A percentile compares a stretch with the other conserved stretches of the same genome.
phyloP scores from a whole-genome alignment of 139 green algal species.

The Monoraphidium neglectum region DNA sequence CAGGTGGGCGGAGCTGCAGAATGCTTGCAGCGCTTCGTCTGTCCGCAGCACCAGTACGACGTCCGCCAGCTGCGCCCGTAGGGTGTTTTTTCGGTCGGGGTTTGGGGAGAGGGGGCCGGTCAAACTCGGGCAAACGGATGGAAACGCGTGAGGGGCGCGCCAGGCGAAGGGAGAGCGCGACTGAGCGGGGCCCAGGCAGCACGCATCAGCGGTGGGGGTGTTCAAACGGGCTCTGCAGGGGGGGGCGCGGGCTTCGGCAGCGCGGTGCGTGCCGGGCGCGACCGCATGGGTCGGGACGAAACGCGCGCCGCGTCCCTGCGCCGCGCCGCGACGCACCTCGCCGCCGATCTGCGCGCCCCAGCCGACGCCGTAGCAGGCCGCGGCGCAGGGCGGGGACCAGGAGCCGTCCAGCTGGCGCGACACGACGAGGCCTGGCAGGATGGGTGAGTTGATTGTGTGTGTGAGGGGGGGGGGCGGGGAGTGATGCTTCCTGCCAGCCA shows the following conservation, averaged over 20 bases:
- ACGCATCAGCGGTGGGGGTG: no score
- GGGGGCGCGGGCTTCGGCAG: no score
- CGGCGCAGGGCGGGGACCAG: slow-evolving; percentile 61
- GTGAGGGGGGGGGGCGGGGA: background rate
- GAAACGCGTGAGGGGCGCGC: no score
- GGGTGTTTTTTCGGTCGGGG: no score
- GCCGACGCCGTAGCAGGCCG: slow-evolving; percentile 45
- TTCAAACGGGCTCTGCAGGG: no score
- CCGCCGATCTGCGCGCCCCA: slow-evolving; percentile 58
- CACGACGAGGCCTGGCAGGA: slow-evolving; percentile 60
- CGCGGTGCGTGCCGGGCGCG: no score
- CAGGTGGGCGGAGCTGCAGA: slow-evolving; percentile 44
- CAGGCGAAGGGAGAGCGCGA: no score
- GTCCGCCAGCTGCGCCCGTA: slow-evolving; percentile 51
- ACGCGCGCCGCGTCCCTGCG: no score
- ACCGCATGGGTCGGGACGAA: no score
- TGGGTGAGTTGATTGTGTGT: background rate
- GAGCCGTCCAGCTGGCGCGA: slow-evolving; percentile 29
- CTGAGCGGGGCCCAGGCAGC: no score
- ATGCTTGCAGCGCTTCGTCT: slow-evolving; percentile 40
- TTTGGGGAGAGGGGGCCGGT: no score
- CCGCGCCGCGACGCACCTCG: slow-evolving; percentile 35
- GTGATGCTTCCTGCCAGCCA: background rate
- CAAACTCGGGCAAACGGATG: no score
- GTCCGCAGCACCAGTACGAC: slow-evolving; percentile 60